phyloP scores from a whole-genome alignment of 2,329 filamentous ascomycete genomes.

The Zopfia rhizophila region DNA sequence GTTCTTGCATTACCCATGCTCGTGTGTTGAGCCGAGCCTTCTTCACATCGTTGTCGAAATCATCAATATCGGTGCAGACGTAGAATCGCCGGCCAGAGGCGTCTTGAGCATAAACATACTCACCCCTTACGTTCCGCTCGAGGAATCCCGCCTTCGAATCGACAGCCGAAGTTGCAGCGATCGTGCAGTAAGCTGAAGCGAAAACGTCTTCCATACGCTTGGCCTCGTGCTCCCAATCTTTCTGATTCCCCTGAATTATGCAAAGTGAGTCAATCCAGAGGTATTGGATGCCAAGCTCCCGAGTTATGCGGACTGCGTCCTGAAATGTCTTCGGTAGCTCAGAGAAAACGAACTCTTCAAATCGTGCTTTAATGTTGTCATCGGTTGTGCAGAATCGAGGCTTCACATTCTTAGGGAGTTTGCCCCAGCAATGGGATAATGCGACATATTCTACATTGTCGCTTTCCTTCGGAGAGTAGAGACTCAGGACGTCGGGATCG shows the following conservation, averaged over 20 bases:
- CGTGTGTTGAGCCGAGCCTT: slow-evolving; percentile 26
- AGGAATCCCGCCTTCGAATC: slow-evolving; percentile 30
- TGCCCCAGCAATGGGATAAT: slow-evolving; percentile 31
- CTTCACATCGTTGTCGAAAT: slow-evolving; percentile 14
- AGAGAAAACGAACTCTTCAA: slow-evolving; percentile 19
- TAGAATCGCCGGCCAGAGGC: slow-evolving; percentile 17
- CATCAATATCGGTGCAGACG: slow-evolving; percentile 21
- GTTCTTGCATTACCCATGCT: slow-evolving; percentile 34
- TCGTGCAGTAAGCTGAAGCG: slow-evolving; percentile 21
- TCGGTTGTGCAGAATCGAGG: slow-evolving; percentile 24
- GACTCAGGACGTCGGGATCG: slow-evolving; percentile 15
- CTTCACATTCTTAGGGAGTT: slow-evolving; percentile 12
- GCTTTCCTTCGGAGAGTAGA: slow-evolving; percentile 4
- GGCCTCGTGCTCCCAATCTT: slow-evolving; percentile 30
- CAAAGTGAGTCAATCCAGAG: slow-evolving; percentile 32
- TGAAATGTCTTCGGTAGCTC: slow-evolving; percentile 28
- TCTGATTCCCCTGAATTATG: slow-evolving; percentile 27
- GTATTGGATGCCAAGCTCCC: slow-evolving; percentile 18
- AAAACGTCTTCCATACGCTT: slow-evolving; percentile 27
- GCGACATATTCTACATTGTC: slow-evolving; percentile 20
- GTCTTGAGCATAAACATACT: slow-evolving; percentile 19
- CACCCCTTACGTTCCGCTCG: slow-evolving; percentile 6
- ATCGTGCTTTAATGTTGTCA: slow-evolving; percentile 15
- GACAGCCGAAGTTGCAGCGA: slow-evolving; percentile 28
- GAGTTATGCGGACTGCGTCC: slow-evolving; percentile 24